Percentiles rank a stretch among this genome's conserved stretches.
phyloP scores from a whole-genome alignment of 352 stramenopile species.

The Pythium phragmiticola region DNA sequence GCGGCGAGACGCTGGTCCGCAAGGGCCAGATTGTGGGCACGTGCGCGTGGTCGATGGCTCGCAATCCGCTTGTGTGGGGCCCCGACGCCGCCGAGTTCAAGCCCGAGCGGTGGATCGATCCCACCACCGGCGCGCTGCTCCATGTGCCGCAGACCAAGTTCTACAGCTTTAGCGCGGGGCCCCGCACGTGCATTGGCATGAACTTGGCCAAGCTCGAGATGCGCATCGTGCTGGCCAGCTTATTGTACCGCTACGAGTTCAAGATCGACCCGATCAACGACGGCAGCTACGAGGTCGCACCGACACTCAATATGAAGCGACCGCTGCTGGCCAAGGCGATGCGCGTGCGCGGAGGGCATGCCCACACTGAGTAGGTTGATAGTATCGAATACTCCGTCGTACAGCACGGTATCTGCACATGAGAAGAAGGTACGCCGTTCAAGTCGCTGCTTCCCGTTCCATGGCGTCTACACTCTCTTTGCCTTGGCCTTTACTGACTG shows the following conservation, averaged over 20 bases:
- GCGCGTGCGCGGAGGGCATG: neutral
- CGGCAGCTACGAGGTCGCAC: neutral
- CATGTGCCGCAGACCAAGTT: slow-evolving; percentile 29
- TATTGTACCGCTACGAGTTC: slow-evolving; percentile 15
- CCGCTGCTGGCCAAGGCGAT: neutral
- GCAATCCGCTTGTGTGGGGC: slow-evolving; percentile 39
- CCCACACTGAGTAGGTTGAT: too few species aligned
- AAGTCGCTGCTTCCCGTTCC: too few species aligned
- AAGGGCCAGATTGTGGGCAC: slow-evolving; percentile 27
- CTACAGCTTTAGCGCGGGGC: too few species aligned
- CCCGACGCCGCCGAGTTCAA: too few species aligned
- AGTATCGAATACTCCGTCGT: too few species aligned
- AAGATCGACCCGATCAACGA: slow-evolving; percentile 3
- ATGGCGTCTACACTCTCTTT: too few species aligned
- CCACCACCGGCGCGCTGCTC: slow-evolving; percentile 5
- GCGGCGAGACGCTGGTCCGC: slow-evolving; percentile 25
- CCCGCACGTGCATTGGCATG: slow-evolving; percentile 48
- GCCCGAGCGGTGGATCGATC: slow-evolving; percentile 55
- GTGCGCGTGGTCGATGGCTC: slow-evolving; percentile 28
- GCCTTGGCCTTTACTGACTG: too few species aligned
- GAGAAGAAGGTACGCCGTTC: too few species aligned
- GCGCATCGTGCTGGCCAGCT: slow-evolving; percentile 5
- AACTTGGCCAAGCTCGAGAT: slow-evolving; percentile 49
- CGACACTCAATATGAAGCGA: neutral
- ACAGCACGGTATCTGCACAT: too few species aligned